These are phyloP conservation scores for Acanthamoeba healyi DNA, from an alignment of 208 protist species.

Conservation along the genomic window DNA sequence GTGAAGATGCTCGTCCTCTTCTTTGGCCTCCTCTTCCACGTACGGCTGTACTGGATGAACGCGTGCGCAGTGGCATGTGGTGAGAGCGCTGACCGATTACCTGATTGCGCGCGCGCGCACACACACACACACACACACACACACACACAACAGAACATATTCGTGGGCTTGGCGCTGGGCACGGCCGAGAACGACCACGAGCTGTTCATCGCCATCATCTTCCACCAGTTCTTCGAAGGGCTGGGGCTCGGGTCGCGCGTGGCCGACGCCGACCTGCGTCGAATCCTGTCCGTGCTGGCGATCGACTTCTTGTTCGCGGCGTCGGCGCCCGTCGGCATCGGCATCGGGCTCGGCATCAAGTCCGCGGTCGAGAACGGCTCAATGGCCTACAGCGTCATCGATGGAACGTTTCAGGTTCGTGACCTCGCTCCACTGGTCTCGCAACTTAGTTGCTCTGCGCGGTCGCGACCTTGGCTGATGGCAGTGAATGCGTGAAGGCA, in stretches of 20 bases:
- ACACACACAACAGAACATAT: neutral
- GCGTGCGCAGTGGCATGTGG: no score
- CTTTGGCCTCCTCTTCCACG: slow-evolving; percentile 66
- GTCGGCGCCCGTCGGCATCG: slow-evolving; percentile 46
- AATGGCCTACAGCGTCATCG: neutral
- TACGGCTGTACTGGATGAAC: no score
- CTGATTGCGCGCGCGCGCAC: neutral
- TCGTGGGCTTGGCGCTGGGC: slow-evolving; percentile 51
- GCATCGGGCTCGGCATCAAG: slow-evolving; percentile 25
- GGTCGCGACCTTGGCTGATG: no score
- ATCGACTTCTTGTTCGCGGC: slow-evolving; percentile 48
- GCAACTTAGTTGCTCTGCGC: neutral
- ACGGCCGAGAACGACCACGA: slow-evolving; percentile 22
- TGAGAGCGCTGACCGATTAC: no score
- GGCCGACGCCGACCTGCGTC: neutral
- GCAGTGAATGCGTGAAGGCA: neutral
- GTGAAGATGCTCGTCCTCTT: slow-evolving; percentile 73
- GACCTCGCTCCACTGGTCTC: no score
- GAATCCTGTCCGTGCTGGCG: neutral
- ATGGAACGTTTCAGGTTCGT: slow-evolving; percentile 35
- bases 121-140: neutral
- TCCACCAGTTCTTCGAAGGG: slow-evolving; percentile 73
- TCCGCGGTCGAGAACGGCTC: neutral
- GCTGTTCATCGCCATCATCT: slow-evolving; percentile 68
- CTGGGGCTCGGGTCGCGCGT: slow-evolving; percentile 38